A percentile compares a stretch with the other conserved stretches of the same genome.
phyloP scores from a whole-genome alignment of 768 basidiomycete genomes.

The Chlorophyllum brunneum region DNA sequence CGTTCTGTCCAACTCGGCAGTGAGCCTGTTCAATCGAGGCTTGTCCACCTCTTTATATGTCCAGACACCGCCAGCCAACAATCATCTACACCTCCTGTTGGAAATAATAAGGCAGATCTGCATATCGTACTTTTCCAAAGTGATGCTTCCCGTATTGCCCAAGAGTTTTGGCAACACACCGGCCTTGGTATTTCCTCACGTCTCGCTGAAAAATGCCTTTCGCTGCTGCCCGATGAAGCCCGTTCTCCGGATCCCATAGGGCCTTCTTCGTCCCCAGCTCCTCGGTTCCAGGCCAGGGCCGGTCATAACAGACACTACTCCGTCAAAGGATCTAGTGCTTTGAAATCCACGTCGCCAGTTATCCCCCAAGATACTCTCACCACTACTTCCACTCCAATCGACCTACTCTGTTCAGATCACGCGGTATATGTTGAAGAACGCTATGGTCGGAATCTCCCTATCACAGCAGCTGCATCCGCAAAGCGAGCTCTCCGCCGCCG shows the following conservation, averaged over 20 bases:
- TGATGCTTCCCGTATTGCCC: conserved; percentile 60
- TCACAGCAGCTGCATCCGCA: conserved; percentile 67
- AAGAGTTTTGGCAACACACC: conserved; percentile 95
- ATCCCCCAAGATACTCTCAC: conserved; percentile 3
- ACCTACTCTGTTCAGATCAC: conserved; percentile 60
- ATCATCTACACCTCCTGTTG: conserved; percentile 15
- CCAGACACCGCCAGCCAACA: conserved; percentile 40
- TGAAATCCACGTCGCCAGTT: conserved; percentile 14
- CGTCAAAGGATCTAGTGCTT: conserved; percentile 29
- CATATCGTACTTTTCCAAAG: conserved; percentile 79
- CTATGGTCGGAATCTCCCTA: conserved; percentile 86
- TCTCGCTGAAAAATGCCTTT: conserved; percentile 77
- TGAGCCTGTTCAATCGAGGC: conserved; percentile 41
- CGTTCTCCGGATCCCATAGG: conserved; percentile 16
- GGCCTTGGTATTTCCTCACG: conserved; percentile 90
- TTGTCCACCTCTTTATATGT: conserved; percentile 69
- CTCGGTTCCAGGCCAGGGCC: conserved; percentile 34
- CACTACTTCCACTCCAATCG: conserved; percentile 21
- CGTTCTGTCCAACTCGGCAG: conserved; percentile 41
- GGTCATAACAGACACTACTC: conserved; percentile 58
- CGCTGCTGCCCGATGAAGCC: conserved; percentile 53
- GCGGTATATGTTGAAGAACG: conserved; percentile 86
- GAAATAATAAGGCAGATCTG: conserved; percentile 46
- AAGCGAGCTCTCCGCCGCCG: conserved; percentile 86
- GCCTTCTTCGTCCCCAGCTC: conserved; percentile 24